Evolutionary conservation across 441 rosid species (phyloP).

Genomic region (Euphorbia schlechtendalii): DNA sequence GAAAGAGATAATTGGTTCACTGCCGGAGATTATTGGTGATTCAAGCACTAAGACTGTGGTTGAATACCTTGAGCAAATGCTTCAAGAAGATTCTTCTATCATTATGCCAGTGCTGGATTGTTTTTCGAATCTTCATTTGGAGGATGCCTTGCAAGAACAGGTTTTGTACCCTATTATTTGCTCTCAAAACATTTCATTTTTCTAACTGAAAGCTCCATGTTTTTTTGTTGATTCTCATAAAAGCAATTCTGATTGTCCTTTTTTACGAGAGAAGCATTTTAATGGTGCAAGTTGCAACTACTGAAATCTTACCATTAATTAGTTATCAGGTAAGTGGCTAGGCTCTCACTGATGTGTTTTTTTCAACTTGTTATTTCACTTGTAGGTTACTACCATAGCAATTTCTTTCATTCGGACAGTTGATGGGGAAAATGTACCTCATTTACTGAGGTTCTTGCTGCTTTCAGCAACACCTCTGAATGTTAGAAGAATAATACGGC

Average conservation of each 20-base stretch:
- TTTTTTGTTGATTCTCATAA: not conserved
- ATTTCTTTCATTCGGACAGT: conserved; percentile 67
- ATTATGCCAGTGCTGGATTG: conserved; percentile 70
- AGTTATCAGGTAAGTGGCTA: not conserved
- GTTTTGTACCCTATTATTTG: conserved; percentile 25
- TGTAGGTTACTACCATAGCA: conserved; percentile 62
- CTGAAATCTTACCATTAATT: not conserved
- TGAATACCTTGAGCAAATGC: conserved; percentile 66
- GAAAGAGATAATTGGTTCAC: conserved; percentile 80
- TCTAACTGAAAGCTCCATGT: not conserved
- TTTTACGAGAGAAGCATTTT: too few relatives aligned
- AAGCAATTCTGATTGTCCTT: not conserved
- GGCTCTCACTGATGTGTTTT: not conserved
- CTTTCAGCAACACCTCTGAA: conserved; percentile 68
- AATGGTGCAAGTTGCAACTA: too few relatives aligned
- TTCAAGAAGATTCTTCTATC: conserved; percentile 65
- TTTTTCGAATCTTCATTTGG: conserved; percentile 67
- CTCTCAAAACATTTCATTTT: not conserved
- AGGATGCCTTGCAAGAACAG: conserved; percentile 70
- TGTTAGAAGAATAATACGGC: conserved; percentile 62
- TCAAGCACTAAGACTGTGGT: conserved; percentile 45
- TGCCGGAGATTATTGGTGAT: conserved; percentile 84
- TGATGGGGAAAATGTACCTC: conserved; percentile 68
- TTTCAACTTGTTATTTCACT: not conserved
- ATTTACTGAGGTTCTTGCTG: conserved; percentile 64